A percentile compares a stretch with the other conserved stretches of the same genome.
These are phyloP conservation scores for Nadsonia fulvescens DNA, from an alignment of 805 yeast genomes.

Conservation along the genomic window DNA sequence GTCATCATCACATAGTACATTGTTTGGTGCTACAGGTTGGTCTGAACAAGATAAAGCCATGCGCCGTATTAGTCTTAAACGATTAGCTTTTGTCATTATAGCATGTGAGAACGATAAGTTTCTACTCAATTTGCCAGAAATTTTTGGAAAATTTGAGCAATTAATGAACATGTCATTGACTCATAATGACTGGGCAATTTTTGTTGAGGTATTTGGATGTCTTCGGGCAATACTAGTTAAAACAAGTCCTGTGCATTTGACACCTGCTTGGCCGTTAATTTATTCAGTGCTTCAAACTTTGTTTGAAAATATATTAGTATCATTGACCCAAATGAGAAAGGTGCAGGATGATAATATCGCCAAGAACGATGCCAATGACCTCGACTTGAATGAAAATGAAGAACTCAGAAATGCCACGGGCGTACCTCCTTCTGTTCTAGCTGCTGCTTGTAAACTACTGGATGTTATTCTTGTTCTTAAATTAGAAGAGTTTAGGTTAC, in stretches of 20 bases:
- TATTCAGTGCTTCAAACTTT: slow-evolving; percentile 40
- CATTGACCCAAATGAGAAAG: slow-evolving; percentile 9
- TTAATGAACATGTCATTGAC: no score
- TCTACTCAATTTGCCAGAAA: slow-evolving; percentile 27
- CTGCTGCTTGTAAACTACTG: slow-evolving; percentile 57
- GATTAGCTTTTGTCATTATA: slow-evolving; percentile 46
- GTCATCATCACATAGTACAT: no score
- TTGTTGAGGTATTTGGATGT: slow-evolving; percentile 32
- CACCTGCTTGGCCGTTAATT: slow-evolving; percentile 51
- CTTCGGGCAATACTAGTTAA: slow-evolving; percentile 48
- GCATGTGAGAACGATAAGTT: slow-evolving; percentile 43
- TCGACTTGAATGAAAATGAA: no score
- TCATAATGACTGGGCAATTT: no score
- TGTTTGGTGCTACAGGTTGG: slow-evolving; percentile 51
- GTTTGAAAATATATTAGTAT: slow-evolving; percentile 24
- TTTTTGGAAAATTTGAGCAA: slow-evolving; percentile 30
- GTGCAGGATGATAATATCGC: no score
- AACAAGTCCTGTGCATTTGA: slow-evolving; percentile 44
- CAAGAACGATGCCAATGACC: no score
- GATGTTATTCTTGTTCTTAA: slow-evolving; percentile 55
- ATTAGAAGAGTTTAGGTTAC: slow-evolving; percentile 56
- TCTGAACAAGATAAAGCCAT: slow-evolving; percentile 47
- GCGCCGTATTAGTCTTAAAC: slow-evolving; percentile 34
- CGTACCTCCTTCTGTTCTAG: no score
- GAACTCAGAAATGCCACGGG: no score